Evolutionary conservation across 78 protist genomes (phyloP), one percentile per base, ranked within the genome.

Genomic region (Guillardia theta): DNA sequence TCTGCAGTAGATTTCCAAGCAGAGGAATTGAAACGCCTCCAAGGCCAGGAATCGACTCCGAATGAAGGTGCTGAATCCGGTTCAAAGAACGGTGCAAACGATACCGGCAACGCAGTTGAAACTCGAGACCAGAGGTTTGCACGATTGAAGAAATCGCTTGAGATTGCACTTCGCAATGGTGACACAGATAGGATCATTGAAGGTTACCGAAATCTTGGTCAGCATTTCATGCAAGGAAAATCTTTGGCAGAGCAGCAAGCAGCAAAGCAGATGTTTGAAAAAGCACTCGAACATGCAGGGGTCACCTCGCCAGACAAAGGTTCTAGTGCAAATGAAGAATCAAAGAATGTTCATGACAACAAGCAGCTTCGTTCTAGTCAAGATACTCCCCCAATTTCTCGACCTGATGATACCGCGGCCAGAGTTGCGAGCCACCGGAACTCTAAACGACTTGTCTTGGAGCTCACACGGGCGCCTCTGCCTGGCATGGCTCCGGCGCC

Each of bases 231-330:
- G 83, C 83, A 70, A 18, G 83, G 83, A 36, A 70, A 70, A 24
- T 33, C 83, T 12, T 70, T 70, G 83, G 83, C 83, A 18, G 83
- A 70, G 83, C 83, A 70, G 41, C 83, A 70, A 6, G 83, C 83
- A 70, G 83, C 83, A 33, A 70, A 70, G 83, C 83, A 70, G 83
- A 70, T 70, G 83, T 70, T 70, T 6, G 83, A 70, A 6, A 70
- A 70, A 43, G 83, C 83, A 2, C 83, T 70, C 12, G 83, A 70
- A 43, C 83, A 70, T 33, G 83, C 83, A 4, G 83, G 83, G 6
- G 83, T 70, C 36, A 15, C 62, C 62, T 53, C 18, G 12, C 18
- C 62, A 53, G 12, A 53, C 62, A 53, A 53, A 53, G 62, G 33
- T 53, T 21, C 12, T 18, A 21, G 18, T 18, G 18, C 12, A 53